Evolutionary conservation across 2,329 filamentous ascomycete genomes (phyloP), one percentile per base, ranked within the genome.

Genomic region (Stemphylium lycopersici): DNA sequence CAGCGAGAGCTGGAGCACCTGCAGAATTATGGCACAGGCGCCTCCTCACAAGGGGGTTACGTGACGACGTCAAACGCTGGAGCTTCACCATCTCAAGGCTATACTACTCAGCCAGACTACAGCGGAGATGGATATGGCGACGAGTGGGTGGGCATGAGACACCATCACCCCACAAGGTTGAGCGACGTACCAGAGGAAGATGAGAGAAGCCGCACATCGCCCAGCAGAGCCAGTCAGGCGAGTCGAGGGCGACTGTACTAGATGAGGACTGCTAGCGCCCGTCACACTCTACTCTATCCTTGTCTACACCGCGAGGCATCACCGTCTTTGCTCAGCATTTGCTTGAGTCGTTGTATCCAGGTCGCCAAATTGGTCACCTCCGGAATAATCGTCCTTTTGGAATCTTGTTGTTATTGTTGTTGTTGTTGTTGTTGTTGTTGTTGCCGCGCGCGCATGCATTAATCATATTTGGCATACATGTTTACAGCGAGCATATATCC

Each of bases 1-100:
- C 79, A 77, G 7, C 76, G 77, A 7, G 80, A 82, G 64, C 72
- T 77, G n/a, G 77, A 79, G 58, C 78, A 80, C 48, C 67, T 78
- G 22, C 76, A 77, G 40, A 74, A 74, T 39, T 82, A 82, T 54
- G 79, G 79, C 37, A 69, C 72, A 5, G 60, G 69, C 33, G 62
- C 68, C 16, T 67, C 61, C 32, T 74, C 62, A 47, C 72, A 57
- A 15, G 61, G 64, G 22, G 59, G 62, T 20, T 71, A 71, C 48
- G 63, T 65, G 1, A 69, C 70, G 1, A 70, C 62, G 8, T 65
- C 68, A 2, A 63, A 57, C 48, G 66, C 62, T 6, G 67, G 58
- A 12, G 41, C 58, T 20, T 58, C 68, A 6, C 59, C 61, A 6
- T 59, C 63, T 13, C 59, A 58, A 12, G 67, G 61, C 7, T 59